Evolutionary conservation across 2,329 filamentous ascomycete genomes (phyloP).

Genomic region (Rhexocercosporidium sp.): DNA sequence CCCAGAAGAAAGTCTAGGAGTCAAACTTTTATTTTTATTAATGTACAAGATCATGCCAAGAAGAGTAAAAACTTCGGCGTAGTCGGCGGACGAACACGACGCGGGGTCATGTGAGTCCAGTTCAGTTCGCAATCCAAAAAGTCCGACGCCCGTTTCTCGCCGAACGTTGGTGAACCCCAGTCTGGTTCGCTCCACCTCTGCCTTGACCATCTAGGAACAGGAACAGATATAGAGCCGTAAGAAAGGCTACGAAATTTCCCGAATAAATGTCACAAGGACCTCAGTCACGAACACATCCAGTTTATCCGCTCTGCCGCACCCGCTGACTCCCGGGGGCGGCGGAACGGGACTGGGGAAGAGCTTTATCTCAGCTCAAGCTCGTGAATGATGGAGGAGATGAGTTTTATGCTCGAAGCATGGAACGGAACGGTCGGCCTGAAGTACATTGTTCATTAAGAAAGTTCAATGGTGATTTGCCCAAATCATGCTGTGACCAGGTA

Average conservation of each 20-base stretch:
- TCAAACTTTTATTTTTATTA: too few species aligned
- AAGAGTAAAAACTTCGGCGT: background rate
- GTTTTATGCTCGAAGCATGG: background rate
- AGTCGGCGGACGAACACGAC: background rate
- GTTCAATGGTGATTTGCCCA: background rate
- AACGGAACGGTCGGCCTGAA: background rate
- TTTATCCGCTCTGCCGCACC: background rate
- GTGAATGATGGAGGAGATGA: background rate
- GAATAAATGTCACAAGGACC: conserved; percentile 15
- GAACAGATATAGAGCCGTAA: background rate
- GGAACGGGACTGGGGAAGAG: background rate
- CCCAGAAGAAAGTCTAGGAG: too few species aligned
- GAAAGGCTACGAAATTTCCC: conserved; percentile 11
- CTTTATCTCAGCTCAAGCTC: background rate
- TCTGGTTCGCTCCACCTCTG: background rate
- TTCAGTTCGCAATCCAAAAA: background rate
- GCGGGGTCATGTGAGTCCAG: background rate
- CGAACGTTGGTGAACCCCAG: background rate
- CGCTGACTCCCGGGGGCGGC: background rate
- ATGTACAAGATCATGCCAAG: background rate
- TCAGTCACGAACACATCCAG: background rate
- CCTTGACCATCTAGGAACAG: background rate
- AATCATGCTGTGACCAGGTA: background rate
- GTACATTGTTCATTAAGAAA: background rate
- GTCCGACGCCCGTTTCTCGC: background rate